Conservation (phyloP, 2,329 filamentous ascomycete genomes). For the Sporothrix sp. region DNA sequence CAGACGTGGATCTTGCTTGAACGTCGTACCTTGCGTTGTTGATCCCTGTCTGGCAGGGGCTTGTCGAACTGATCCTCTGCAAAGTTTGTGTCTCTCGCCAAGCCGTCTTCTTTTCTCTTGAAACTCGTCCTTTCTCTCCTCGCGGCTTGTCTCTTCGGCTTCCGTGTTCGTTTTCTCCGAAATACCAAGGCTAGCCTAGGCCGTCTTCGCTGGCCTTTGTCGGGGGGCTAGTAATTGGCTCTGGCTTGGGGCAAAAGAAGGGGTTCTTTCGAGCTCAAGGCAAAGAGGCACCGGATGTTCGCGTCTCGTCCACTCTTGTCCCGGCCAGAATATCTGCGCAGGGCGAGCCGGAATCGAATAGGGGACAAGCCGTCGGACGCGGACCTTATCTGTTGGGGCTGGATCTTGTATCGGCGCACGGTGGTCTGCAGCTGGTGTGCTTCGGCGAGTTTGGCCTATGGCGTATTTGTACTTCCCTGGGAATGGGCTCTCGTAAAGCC, state of each 20-base stretch:
- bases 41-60: background rate
- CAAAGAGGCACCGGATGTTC: background rate
- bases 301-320: background rate
- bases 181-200: conserved; percentile 3
- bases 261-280: no score
- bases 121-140: background rate
- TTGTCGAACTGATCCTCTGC: no score
- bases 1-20: no score
- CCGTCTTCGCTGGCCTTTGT: background rate
- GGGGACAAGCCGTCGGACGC: background rate
- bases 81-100: no score
- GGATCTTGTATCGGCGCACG: background rate
- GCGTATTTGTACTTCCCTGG: no score
- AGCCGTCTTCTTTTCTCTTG: background rate
- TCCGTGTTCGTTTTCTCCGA: conserved; percentile 3
- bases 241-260: background rate
- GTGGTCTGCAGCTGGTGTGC: background rate
- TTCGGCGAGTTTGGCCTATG: background rate
- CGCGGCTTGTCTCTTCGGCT: background rate
- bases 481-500: no score
- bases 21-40: background rate
- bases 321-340: background rate
- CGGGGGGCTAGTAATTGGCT: background rate
- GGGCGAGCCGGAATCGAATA: background rate
- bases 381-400: background rate